Evolutionary conservation across 73 alveolate species (phyloP), one percentile per base, ranked within the genome.

Genomic region (Halteria grandinella): DNA sequence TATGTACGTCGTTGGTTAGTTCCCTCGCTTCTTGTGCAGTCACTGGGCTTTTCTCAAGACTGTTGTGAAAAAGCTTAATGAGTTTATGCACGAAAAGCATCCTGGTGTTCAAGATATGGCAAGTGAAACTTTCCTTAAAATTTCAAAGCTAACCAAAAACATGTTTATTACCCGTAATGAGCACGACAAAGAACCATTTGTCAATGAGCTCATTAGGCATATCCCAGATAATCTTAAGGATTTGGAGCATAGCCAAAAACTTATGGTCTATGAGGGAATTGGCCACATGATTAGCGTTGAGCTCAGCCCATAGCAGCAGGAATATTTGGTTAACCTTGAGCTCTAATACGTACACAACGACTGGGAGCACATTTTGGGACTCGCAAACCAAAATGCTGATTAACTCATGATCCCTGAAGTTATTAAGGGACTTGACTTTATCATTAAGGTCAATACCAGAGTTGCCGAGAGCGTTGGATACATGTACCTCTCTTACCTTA

Each of bases 91-190:
- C 63, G 99, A 97, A 81, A 75, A 89, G 27, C 97, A 90, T 72
- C 99, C 98, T 32, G 99, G 99, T 12, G 98, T 97, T 0, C 89
- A 97, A 78, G 99, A 97, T 77, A 95, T 97, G 97, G 98, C 99
- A 0, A 85, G 96, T 83, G 98, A 97, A 52, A 95, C 99, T 15
- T 97, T 97, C 91, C 59, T 97, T 40, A 93, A 94, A 47, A 94
- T 97, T 4, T 52, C 91, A 1, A 71, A 82, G 76, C 34, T 41
- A 17, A 82, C 91, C 21, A 82, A 82, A 70, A 54, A 55, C 37
- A 82, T 71, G 91, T 82, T 82, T 58, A 82, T 82, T 17, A 18
- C n/a, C 14, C 20, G 74, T n/a, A 89, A 88, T 27, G 78, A 80
- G 17, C 49, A 64, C 1, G 97, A 93, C 45, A 85, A 88, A 57